A percentile compares a stretch with the other conserved stretches of the same genome.
These are phyloP conservation scores for Podospora tetraspora DNA, from an alignment of 495 filamentous ascomycete species.

Conservation along the genomic window DNA sequence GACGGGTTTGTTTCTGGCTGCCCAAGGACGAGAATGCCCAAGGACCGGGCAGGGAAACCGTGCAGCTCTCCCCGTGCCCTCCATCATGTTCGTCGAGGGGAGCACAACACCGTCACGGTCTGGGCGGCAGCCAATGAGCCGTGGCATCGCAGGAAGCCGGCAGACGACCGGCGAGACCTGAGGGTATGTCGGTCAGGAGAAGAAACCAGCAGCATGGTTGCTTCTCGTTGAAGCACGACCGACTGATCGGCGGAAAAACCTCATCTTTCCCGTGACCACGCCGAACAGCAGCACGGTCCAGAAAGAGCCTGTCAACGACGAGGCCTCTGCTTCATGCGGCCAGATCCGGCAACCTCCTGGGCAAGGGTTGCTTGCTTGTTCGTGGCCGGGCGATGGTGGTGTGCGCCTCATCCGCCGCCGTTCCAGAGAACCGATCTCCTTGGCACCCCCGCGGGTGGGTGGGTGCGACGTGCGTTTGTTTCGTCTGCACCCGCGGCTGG, in stretches of 20 bases:
- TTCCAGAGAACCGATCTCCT: conserved; percentile 17
- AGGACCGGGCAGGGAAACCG: not conserved
- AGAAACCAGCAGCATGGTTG: not conserved
- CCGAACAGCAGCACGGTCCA: not conserved
- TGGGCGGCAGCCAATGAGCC: conserved; percentile 6
- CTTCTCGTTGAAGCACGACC: not conserved
- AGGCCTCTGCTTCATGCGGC: conserved; percentile 17
- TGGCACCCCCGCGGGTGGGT: conserved; percentile 2
- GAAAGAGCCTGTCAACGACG: conserved; percentile 5
- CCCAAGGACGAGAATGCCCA: conserved; percentile 4
- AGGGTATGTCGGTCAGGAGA: not conserved
- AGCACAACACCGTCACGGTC: conserved; percentile 1
- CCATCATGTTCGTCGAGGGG: not conserved
- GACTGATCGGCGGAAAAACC: conserved; percentile 2
- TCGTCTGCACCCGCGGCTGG: conserved; percentile 3
- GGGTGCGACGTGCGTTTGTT: conserved; percentile 7
- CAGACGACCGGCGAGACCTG: not conserved
- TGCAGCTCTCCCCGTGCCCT: not conserved
- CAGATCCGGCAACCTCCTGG: conserved; percentile 18
- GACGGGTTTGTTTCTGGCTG: conserved; percentile 2
- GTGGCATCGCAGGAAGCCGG: not conserved
- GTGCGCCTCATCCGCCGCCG: conserved; percentile 18
- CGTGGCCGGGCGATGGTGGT: conserved; percentile 5
- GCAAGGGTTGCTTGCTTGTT: conserved; percentile 9
- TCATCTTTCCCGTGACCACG: conserved; percentile 10